Evolutionary conservation across 2,329 filamentous ascomycete species (phyloP).

Genomic region (Clonostachys solani): DNA sequence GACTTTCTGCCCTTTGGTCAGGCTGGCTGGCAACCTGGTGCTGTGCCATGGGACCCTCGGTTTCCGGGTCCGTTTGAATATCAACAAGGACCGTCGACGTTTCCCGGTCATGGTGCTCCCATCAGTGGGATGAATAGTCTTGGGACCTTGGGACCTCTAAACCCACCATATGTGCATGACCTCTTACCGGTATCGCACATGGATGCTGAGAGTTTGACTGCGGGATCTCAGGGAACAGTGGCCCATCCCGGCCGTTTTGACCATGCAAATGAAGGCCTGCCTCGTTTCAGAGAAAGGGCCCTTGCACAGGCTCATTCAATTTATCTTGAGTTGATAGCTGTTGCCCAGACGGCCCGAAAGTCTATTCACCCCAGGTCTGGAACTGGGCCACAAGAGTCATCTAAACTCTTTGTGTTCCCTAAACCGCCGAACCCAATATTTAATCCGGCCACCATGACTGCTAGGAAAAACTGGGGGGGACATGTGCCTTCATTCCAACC

Average conservation of each 20-base stretch:
- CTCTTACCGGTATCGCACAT: no score
- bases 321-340: slow-evolving; percentile 66
- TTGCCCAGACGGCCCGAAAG: slow-evolving; percentile 57
- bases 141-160: no score
- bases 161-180: no score
- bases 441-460: neutral
- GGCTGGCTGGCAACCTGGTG: neutral
- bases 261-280: slow-evolving; percentile 4
- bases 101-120: no score
- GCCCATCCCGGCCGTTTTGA: no score
- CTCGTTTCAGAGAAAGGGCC: slow-evolving; percentile 62
- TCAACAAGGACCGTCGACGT: no score
- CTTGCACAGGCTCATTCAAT: slow-evolving; percentile 67
- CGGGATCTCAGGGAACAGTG: no score
- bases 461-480: no score
- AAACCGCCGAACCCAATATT: slow-evolving; percentile 36
- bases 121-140: no score
- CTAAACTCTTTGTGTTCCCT: slow-evolving; percentile 51
- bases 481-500: no score
- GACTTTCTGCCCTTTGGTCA: slow-evolving; percentile 21
- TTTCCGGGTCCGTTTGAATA: neutral
- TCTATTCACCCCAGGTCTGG: slow-evolving; percentile 30
- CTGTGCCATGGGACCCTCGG: neutral
- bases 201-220: no score
- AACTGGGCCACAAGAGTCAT: slow-evolving; percentile 28